Evolutionary conservation across 2,329 filamentous ascomycete genomes (phyloP).

Genomic region (Cyanodermella asteris): DNA sequence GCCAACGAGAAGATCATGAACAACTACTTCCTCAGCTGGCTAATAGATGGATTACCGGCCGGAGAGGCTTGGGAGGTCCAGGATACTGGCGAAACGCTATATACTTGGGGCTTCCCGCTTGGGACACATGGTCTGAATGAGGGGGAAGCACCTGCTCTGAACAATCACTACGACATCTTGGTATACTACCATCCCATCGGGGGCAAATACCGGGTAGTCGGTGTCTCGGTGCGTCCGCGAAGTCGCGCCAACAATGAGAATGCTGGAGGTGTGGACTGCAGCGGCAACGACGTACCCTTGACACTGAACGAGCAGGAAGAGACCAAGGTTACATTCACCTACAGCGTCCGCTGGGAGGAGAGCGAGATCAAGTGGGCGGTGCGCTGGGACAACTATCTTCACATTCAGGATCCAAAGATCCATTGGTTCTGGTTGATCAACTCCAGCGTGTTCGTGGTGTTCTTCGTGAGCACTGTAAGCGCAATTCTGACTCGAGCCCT

Average conservation of each 20-base stretch:
- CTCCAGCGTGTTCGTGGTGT: conserved; percentile 82
- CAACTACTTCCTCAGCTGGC: conserved; percentile 84
- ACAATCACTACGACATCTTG: conserved; percentile 90
- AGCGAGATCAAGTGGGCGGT: conserved; percentile 85
- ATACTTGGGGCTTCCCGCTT: conserved; percentile 76
- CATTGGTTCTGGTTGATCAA: conserved; percentile 98
- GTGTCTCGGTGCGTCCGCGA: conserved; percentile 66
- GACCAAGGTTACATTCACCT: conserved; percentile 63
- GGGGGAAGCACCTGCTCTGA: conserved; percentile 39
- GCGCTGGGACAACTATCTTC: conserved; percentile 95
- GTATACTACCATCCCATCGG: conserved; percentile 71
- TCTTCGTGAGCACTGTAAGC: conserved; percentile 65
- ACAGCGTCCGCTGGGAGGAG: conserved; percentile 73
- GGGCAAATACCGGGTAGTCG: conserved; percentile 61
- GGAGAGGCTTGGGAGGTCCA: conserved; percentile 64
- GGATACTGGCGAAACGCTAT: conserved; percentile 56
- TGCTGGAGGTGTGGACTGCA: conserved; percentile 40
- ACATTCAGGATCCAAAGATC: conserved; percentile 93
- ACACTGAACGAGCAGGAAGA: conserved; percentile 40
- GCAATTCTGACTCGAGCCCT: conserved; percentile 78
- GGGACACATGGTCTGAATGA: conserved; percentile 36
- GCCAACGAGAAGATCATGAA: conserved; percentile 64
- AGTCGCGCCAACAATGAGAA: conserved; percentile 41
- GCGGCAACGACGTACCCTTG: conserved; percentile 33
- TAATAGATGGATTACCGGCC: conserved; percentile 82